phyloP scores from a whole-genome alignment of 139 green algal species.

The Micractinium sp. region DNA sequence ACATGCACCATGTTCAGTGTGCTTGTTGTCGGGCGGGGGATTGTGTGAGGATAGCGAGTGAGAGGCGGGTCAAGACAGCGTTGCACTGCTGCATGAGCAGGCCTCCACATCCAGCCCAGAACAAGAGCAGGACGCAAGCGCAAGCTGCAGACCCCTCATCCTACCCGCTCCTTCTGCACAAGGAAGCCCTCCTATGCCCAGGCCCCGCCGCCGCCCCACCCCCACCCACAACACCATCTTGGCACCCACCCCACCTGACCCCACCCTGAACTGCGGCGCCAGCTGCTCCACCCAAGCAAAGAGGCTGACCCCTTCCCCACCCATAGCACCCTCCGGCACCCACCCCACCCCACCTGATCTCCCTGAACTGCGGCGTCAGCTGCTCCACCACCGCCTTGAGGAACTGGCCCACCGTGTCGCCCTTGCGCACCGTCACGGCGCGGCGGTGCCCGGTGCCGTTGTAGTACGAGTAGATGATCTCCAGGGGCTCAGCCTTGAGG shows the following conservation, averaged over 20 bases:
- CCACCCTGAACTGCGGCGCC: too few relatives aligned
- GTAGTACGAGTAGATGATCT: conserved; percentile 97
- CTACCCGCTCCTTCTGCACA: neutral
- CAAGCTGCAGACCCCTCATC: too few relatives aligned
- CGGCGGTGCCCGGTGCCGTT: conserved; percentile 90
- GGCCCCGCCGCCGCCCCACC: too few relatives aligned
- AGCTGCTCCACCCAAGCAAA: neutral
- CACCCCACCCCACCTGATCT: conserved; percentile 72
- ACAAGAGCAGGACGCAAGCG: too few relatives aligned
- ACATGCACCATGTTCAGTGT: too few relatives aligned
- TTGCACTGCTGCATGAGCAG: too few relatives aligned
- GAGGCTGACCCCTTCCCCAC: neutral
- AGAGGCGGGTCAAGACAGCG: too few relatives aligned
- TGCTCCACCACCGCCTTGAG: conserved; percentile 88
- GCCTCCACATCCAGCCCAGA: too few relatives aligned
- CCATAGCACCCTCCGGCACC: neutral
- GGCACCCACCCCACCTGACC: too few relatives aligned
- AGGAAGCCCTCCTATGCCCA: neutral
- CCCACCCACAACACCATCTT: neutral
- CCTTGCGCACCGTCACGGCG: conserved; percentile 60
- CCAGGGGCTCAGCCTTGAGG: conserved; percentile 86
- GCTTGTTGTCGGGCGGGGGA: too few relatives aligned
- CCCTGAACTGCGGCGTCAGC: conserved; percentile 87
- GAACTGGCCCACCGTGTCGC: conserved; percentile 88
- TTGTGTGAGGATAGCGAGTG: neutral